phyloP scores from a whole-genome alignment of 768 basidiomycete species.

The Leccinum incarnatum region DNA sequence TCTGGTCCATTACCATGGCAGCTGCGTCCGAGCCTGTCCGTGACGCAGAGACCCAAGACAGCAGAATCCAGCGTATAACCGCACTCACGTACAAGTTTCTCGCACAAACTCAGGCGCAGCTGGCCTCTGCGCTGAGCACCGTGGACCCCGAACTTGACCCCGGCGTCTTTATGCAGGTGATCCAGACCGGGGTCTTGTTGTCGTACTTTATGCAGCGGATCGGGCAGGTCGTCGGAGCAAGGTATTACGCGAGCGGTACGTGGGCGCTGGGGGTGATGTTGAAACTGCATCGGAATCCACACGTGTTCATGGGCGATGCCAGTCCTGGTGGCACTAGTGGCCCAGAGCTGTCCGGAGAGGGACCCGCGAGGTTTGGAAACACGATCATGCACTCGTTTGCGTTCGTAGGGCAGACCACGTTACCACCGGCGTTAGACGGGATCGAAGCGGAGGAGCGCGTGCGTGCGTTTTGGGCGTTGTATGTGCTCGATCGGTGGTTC shows the following conservation, averaged over 20 bases:
- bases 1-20: slow-evolving; percentile 55
- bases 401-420: slow-evolving; percentile 10
- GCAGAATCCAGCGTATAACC: neutral
- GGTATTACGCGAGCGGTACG: slow-evolving; percentile 50
- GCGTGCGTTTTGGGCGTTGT: slow-evolving; percentile 39
- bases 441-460: slow-evolving; percentile 38
- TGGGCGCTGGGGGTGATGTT: slow-evolving; percentile 44
- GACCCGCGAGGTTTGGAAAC: neutral
- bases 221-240: slow-evolving; percentile 59
- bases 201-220: slow-evolving; percentile 62
- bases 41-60: slow-evolving; percentile 26
- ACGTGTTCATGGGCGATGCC: neutral
- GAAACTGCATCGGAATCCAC: slow-evolving; percentile 40
- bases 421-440: slow-evolving; percentile 33
- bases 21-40: slow-evolving; percentile 30
- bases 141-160: slow-evolving; percentile 30
- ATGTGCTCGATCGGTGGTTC: slow-evolving; percentile 35
- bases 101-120: slow-evolving; percentile 45
- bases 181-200: slow-evolving; percentile 65
- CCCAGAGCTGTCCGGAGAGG: slow-evolving; percentile 4
- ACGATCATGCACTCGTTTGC: neutral
- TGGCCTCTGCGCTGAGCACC: slow-evolving; percentile 44
- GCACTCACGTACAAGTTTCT: slow-evolving; percentile 36
- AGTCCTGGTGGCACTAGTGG: neutral
- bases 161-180: slow-evolving; percentile 46